Conservation (phyloP, 495 filamentous ascomycete species). For the Talaromyces trachyspermus region DNA sequence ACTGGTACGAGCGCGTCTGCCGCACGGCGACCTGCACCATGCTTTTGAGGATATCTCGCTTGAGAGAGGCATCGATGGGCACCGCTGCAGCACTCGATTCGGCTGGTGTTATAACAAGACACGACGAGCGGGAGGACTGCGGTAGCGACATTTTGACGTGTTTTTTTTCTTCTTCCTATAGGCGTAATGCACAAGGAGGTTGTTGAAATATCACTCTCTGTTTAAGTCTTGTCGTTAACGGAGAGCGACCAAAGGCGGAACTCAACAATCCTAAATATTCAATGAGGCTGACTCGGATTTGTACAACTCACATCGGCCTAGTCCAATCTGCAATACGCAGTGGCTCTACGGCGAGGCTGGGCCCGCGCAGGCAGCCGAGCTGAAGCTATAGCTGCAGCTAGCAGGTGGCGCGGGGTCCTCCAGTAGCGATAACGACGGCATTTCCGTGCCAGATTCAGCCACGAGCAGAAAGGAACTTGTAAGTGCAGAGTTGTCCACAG, state of each 20-base stretch:
- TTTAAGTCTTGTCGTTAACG: too few species aligned
- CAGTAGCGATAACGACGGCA: too few species aligned
- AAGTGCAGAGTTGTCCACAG: too few species aligned
- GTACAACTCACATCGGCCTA: neutral
- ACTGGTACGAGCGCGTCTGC: slow-evolving; percentile 3
- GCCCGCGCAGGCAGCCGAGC: neutral
- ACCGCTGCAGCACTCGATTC: slow-evolving; percentile 1
- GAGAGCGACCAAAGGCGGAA: too few species aligned
- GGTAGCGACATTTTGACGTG: neutral
- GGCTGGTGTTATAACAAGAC: neutral
- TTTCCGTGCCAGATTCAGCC: too few species aligned
- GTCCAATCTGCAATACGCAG: neutral
- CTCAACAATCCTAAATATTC: neutral
- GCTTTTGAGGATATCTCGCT: slow-evolving; percentile 4
- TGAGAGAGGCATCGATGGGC: slow-evolving; percentile 1
- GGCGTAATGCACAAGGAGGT: too few species aligned
- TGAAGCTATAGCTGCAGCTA: neutral
- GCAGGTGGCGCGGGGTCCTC: neutral
- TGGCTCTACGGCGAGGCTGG: neutral
- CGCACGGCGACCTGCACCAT: slow-evolving; percentile 6
- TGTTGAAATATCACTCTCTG: too few species aligned
- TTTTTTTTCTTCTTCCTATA: neutral
- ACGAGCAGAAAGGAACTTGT: too few species aligned
- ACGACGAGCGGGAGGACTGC: neutral
- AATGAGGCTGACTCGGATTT: neutral